Evolutionary conservation across 768 basidiomycete species (phyloP).

Genomic region (Roridomyces roridus): DNA sequence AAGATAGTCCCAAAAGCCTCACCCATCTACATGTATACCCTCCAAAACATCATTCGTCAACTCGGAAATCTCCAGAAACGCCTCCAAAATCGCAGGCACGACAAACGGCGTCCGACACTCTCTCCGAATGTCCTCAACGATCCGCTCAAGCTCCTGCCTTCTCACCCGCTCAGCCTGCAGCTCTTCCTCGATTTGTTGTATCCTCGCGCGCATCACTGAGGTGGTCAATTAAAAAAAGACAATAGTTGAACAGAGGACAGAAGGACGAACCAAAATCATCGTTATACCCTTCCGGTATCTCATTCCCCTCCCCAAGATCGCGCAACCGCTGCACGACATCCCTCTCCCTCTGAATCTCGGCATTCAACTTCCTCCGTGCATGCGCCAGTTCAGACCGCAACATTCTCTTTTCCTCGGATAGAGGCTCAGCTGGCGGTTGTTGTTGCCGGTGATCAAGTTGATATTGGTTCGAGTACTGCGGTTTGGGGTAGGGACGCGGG

Average conservation of each 20-base stretch:
- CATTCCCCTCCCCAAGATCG: conserved; percentile 7
- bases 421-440: not conserved
- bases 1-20: conserved; percentile 7
- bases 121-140: conserved; percentile 36
- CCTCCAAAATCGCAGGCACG: conserved; percentile 43
- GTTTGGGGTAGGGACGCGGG: no score
- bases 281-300: not conserved
- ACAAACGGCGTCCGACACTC: conserved; percentile 43
- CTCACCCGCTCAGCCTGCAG: conserved; percentile 10
- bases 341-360: conserved; percentile 30
- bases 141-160: conserved; percentile 34
- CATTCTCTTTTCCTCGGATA: not conserved
- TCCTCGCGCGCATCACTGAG: conserved; percentile 16
- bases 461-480: not conserved
- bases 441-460: not conserved
- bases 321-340: conserved; percentile 29
- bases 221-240: no score
- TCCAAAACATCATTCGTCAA: conserved; percentile 30
- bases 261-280: conserved; percentile 9
- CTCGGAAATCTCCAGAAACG: conserved; percentile 41
- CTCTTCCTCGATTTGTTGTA: conserved; percentile 13
- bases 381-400: conserved; percentile 36
- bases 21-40: no score
- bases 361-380: conserved; percentile 29
- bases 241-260: not conserved